Conservation (phyloP, 129 eudicot genomes). For the Helichrysum umbraculigerum region DNA sequence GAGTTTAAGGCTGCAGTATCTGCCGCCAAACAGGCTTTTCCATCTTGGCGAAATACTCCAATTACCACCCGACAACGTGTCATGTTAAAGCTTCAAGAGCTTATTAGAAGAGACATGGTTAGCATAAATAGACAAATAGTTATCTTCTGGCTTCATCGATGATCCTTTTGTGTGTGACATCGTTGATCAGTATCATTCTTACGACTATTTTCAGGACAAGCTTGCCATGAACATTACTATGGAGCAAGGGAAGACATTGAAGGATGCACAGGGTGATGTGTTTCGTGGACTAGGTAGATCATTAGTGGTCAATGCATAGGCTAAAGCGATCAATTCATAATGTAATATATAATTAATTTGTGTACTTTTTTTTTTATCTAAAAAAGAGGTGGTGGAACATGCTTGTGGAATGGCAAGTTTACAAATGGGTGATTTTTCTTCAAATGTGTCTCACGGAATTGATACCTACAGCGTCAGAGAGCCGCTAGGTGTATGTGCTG, state of each 20-base stretch:
- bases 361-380: constrained; percentile 9
- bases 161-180: neutral
- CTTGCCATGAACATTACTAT: constrained; percentile 88
- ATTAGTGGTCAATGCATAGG: neutral
- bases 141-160: neutral
- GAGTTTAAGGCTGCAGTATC: constrained; percentile 96
- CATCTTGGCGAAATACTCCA: constrained; percentile 87
- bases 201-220: constrained; percentile 60
- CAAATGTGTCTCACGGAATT: constrained; percentile 93
- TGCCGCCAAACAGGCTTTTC: constrained; percentile 92
- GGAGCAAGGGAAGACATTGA: constrained; percentile 95
- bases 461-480: constrained; percentile 97
- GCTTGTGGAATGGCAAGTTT: constrained; percentile 97
- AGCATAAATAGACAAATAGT: neutral
- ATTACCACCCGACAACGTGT: constrained; percentile 88
- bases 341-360: constrained; percentile 14
- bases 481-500: constrained; percentile 99
- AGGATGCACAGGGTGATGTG: constrained; percentile 99
- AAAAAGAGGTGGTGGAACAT: constrained; percentile 97
- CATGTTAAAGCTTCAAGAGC: constrained; percentile 91
- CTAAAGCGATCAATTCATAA: neutral
- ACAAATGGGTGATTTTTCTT: constrained; percentile 94
- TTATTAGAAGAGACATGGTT: constrained; percentile 95
- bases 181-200: constrained; percentile 13
- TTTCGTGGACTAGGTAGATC: constrained; percentile 93